A percentile compares a stretch with the other conserved stretches of the same genome.
Evolutionary conservation across 805 yeast genomes (phyloP).

Genomic region (Zygoascus ofunaensis): DNA sequence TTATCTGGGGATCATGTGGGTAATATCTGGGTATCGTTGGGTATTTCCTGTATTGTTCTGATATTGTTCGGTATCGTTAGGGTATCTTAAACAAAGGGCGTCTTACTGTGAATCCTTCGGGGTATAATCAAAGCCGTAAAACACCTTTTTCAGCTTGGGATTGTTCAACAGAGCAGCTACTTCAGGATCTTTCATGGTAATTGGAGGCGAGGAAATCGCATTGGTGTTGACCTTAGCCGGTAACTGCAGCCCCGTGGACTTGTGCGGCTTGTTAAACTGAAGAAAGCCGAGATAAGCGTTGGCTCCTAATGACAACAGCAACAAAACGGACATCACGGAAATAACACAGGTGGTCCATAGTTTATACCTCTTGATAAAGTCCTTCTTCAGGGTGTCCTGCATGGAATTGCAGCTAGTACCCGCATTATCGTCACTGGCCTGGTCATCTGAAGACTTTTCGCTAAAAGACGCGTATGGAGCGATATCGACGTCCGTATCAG

Average conservation of each 20-base stretch:
- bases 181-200: constrained; percentile 21
- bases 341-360: background rate
- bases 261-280: background rate
- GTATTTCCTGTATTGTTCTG: constrained; percentile 12
- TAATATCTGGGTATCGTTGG: no score
- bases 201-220: background rate
- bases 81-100: constrained; percentile 1
- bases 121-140: constrained; percentile 53
- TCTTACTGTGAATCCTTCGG: constrained; percentile 42
- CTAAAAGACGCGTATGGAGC: background rate
- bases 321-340: background rate
- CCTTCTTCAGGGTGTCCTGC: background rate
- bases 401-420: background rate
- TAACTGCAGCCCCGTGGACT: no score
- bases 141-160: constrained; percentile 29
- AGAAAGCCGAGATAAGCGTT: background rate
- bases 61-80: no score
- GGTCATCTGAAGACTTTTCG: background rate
- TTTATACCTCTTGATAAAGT: background rate
- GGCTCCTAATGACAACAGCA: background rate
- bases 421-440: background rate
- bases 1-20: background rate
- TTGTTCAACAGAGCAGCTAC: constrained; percentile 30
- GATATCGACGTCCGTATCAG: background rate
- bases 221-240: background rate